phyloP scores from a whole-genome alignment of 75 land plant genomes.

The Larix kaempferi region DNA sequence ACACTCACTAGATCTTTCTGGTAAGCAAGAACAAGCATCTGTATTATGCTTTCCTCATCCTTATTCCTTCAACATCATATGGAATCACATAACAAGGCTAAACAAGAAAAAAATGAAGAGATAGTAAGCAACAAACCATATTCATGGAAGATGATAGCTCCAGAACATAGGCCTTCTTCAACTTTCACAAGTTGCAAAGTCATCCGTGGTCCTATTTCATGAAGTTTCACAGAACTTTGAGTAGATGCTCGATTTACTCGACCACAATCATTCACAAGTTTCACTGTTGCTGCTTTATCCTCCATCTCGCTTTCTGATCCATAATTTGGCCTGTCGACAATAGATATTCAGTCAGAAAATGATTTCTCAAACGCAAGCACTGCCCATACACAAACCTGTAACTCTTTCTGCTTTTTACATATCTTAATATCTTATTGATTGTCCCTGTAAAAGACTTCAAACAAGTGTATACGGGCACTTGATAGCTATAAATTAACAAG shows the following conservation, averaged over 20 bases:
- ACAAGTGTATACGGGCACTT: too few relatives aligned
- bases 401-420: neutral
- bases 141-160: conserved; percentile 87
- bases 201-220: conserved; percentile 96
- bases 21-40: neutral
- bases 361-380: neutral
- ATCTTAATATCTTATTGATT: too few relatives aligned
- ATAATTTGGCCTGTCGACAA: conserved; percentile 45
- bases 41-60: neutral
- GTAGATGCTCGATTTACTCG: conserved; percentile 76
- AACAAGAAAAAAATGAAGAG: too few relatives aligned
- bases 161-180: conserved; percentile 95
- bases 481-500: too few relatives aligned
- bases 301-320: conserved; percentile 98
- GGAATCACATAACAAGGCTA: too few relatives aligned
- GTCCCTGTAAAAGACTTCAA: too few relatives aligned
- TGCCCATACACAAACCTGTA: neutral
- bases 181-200: conserved; percentile 88
- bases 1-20: neutral
- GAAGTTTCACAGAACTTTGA: conserved; percentile 96
- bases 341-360: too few relatives aligned
- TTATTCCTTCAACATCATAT: neutral
- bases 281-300: conserved; percentile 89
- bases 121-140: conserved; percentile 43
- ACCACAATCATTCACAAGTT: conserved; percentile 67